Base-by-base conservation (phyloP, 305 asterid species). In the Fraxinus sp. region DNA sequence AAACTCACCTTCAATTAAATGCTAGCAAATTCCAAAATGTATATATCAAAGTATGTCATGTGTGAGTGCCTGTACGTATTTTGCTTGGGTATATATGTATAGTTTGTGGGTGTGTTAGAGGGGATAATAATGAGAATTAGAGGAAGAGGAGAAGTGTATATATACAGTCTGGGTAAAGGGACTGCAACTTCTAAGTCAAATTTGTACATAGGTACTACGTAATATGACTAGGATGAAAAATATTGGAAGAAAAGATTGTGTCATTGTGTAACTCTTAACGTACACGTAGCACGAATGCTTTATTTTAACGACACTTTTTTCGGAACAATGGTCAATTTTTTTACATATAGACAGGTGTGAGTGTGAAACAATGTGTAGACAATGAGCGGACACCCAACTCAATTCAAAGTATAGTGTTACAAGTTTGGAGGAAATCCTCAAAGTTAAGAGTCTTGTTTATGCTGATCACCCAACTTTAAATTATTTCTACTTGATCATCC, bases 121-220 rank as follows among this genome's bases (percentile, higher is more conserved):
- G 33, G 18, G 76, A 77, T 46, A 79, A 57, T 49, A 52, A 18
- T 20, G 28, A 76, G 24, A 22, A 22, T 28, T 16, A 10, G 22
- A 11, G 57, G 24, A 22, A 14, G 20, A 18, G 44, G 30, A 24
- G 46, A 6, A 24, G 46, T 59, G 44, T 57, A 57, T 18, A 86
- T 84, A 85, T 88, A 88, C 81, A 83, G 92, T 85, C 84, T 79
- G 90, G 84, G 85, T 7, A 52, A 5, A n/a, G n/a, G 64, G 64
- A 16, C 55, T 3, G 55, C 55, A 46, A 46, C 5, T 46, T 46
- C 55, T 46, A 36, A 46, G 55, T 46, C 55, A 46, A 46, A 11
- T 11, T 46, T 46, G 55, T 46, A 46, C 55, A 46, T 46, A 46
- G 55, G 55, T 46, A 14, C 55, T 46, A 46, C 0, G 55, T 11